Base-by-base conservation (phyloP, 805 yeast species). In the Myxozyma melibiosi region DNA sequence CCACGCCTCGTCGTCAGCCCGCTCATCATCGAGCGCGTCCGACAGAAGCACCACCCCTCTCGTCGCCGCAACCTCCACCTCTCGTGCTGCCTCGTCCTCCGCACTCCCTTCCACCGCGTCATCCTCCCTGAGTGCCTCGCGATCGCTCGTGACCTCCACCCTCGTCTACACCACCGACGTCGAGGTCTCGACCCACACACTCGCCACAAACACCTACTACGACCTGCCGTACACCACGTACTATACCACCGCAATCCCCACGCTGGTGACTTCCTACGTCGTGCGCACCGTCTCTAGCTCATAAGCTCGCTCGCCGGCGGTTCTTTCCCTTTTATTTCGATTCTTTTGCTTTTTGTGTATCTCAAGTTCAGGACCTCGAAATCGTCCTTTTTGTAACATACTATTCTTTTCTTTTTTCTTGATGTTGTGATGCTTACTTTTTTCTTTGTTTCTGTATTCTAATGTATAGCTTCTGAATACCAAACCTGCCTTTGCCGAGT, bases 191-290 rank as follows among this genome's bases (percentile, higher is more conserved):
- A 49, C 53, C 22, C 31, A 9, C 39, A 39, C 30, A 25, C 28
- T 38, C 37, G 45, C 53, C 30, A 49, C 54, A 33, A 51, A 42
- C 22, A 51, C 54, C n/a, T 51, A 42, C 16, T 42, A 41, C 30
- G 37, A 51, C 16, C 34, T 41, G 16, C 48, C 54, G 1, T 51
- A 41, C 27, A 42, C 48, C 3, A 47, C 51, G 2, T 11, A 13
- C 34, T 47, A 27, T 25, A 27, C 13, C 7, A 47, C 51, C 18
- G 35, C 11, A 2, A 11, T 47, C 6, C 51, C 51, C 14, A 45
- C 50, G 14, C 40, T 45, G 3, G 50, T 45, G 11, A 45, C 50
- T 4, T 33, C 40, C 6, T 24, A 22, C 8, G 25, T 34, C n/a
- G 39, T 8, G 13, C 30, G 28, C n/a, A 45, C 31, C 24, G 30